These are phyloP conservation scores for Phallus indusiatus DNA, from an alignment of 768 basidiomycete genomes.

Conservation along the genomic window DNA sequence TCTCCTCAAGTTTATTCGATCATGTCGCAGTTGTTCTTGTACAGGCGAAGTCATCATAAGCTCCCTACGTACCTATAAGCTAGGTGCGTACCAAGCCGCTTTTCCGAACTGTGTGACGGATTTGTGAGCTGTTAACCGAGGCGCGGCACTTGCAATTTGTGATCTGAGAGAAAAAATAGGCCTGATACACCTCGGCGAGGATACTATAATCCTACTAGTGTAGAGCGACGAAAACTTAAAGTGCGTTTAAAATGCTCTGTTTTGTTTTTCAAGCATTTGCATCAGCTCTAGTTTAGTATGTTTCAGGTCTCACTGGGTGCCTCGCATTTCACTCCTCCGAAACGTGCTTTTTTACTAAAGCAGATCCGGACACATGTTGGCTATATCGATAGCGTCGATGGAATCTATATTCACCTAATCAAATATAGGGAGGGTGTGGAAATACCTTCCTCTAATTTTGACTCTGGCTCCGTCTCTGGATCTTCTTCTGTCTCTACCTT, in stretches of 20 bases:
- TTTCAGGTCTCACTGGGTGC: conserved; percentile 52
- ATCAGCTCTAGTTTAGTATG: background rate
- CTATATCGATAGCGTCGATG: conserved; percentile 60
- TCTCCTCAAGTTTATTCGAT: conserved; percentile 59
- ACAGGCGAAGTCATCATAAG: background rate
- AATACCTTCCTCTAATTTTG: conserved; percentile 36
- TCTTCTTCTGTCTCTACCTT: conserved; percentile 24
- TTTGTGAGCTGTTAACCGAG: too few relatives aligned
- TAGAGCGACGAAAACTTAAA: background rate
- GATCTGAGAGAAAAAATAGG: too few relatives aligned
- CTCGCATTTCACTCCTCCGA: conserved; percentile 64
- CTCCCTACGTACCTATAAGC: too few relatives aligned
- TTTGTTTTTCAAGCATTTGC: background rate
- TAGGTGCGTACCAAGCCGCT: too few relatives aligned
- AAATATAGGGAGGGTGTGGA: conserved; percentile 40
- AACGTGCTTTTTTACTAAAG: conserved; percentile 56
- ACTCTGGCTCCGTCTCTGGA: conserved; percentile 22
- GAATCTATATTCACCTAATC: conserved; percentile 81
- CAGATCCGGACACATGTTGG: conserved; percentile 45
- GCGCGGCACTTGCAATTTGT: too few relatives aligned
- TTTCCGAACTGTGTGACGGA: too few relatives aligned
- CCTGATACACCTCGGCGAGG: too few relatives aligned
- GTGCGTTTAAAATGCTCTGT: background rate
- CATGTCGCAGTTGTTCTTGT: conserved; percentile 29
- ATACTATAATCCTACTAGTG: too few relatives aligned